Base-by-base conservation (phyloP, 2,329 filamentous ascomycete species). In the Blastomyces gilchristii region DNA sequence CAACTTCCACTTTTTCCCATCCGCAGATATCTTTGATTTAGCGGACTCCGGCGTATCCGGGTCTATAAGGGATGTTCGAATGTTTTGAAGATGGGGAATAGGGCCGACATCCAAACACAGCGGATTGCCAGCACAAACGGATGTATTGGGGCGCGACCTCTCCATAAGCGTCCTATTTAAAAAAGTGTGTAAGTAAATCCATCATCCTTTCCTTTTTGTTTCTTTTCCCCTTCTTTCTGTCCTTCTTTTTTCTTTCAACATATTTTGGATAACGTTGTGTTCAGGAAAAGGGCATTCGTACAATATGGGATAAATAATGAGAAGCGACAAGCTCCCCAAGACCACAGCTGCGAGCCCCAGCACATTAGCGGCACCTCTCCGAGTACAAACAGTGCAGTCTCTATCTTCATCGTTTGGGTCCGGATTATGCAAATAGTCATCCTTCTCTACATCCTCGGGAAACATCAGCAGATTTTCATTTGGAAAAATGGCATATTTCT, bases 401-500 rank as follows among this genome's bases (percentile, higher is more conserved):
- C 82, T 79, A 60, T 80, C 75, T 50, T 85, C 80, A 57, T 88
- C 86, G 61, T 82, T 81, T 0, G 85, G 83, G 69, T 87, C 85
- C 0, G 87, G 87, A 68, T 89, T 88, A 71, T 90, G 87, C 65
- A 90, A 70, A 66, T 83, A 87, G 70, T 90, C 87, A 70, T 90
- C 87, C 69, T 88, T 88, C 72, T 90, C 87, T 28, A 88, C 83
- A 70, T 89, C 87, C 71, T 89, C 85, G 0, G 87, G 87, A 68
- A 86, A 89, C 25, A 89, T 75, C 50, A 90, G 72, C 61, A 89
- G 74, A 6, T 85, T 85, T 16, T 85, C 83, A 2, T 85, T 86
- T 0, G 87, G 86, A 71, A 84, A 79, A 61, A 90, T 89, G 70
- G 88, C 88, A 73, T 87, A 89, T 73, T 89, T 89, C 70, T 88